Evolutionary conservation across 768 basidiomycete genomes (phyloP).

Genomic region (Pleurotus sapidus): DNA sequence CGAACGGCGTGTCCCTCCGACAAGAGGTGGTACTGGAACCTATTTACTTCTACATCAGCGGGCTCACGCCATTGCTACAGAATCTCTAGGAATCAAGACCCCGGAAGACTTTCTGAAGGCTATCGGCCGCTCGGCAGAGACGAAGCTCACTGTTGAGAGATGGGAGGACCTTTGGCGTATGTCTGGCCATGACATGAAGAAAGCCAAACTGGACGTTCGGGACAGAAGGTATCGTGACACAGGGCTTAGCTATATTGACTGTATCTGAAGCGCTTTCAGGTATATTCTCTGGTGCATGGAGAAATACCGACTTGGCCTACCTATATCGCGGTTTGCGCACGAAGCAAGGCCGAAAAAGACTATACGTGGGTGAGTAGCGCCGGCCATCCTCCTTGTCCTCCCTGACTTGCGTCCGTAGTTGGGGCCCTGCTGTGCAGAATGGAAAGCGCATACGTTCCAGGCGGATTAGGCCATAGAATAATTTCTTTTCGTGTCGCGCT

Average conservation of each 20-base stretch:
- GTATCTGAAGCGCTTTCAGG: slow-evolving; percentile 31
- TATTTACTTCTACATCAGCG: not conserved
- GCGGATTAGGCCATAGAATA: slow-evolving; percentile 24
- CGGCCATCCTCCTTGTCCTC: not conserved
- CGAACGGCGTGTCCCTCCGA: not conserved
- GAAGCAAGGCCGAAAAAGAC: slow-evolving; percentile 70
- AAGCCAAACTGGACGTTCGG: slow-evolving; percentile 60
- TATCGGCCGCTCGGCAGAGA: slow-evolving; percentile 68
- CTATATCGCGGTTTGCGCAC: slow-evolving; percentile 61
- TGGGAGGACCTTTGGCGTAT: slow-evolving; percentile 76
- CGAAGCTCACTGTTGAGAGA: slow-evolving; percentile 57
- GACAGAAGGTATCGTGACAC: slow-evolving; percentile 61
- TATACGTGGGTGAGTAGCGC: slow-evolving; percentile 64
- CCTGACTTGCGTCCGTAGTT: slow-evolving; percentile 34
- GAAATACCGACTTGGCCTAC: slow-evolving; percentile 61
- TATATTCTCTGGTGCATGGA: slow-evolving; percentile 87
- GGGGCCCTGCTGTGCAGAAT: slow-evolving; percentile 72
- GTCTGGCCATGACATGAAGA: slow-evolving; percentile 54
- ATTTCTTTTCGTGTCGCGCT: too few species aligned
- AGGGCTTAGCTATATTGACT: slow-evolving; percentile 3
- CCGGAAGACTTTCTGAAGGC: slow-evolving; percentile 67
- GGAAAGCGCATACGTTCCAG: slow-evolving; percentile 75
- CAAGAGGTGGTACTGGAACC: slow-evolving; percentile 6
- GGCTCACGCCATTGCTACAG: slow-evolving; percentile 1
- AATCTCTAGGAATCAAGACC: slow-evolving; percentile 35